These are phyloP conservation scores for Solanum hybrid DNA, from an alignment of 305 asterid species.

Conservation along the genomic window DNA sequence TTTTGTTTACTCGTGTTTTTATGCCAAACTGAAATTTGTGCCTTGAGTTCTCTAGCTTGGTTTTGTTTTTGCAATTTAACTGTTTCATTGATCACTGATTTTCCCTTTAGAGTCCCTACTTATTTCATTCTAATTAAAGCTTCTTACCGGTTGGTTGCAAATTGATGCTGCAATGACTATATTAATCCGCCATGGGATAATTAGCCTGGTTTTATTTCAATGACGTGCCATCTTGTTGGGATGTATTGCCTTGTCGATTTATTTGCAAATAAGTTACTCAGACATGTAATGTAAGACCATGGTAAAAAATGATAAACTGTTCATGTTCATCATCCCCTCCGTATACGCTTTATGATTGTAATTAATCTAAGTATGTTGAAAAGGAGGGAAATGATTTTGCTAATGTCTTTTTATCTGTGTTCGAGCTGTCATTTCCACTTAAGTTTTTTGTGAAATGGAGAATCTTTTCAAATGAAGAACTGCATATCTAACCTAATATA, in stretches of 20 bases:
- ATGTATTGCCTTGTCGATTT: background rate
- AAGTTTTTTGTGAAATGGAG: background rate
- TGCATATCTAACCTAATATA: background rate
- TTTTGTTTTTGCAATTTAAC: background rate
- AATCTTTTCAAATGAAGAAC: background rate
- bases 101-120: background rate
- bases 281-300: background rate
- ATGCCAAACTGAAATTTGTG: background rate
- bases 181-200: background rate
- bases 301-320: background rate
- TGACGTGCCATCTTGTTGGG: background rate
- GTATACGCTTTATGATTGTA: background rate
- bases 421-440: background rate
- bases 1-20: background rate
- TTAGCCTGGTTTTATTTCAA: background rate
- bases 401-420: background rate
- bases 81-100: background rate
- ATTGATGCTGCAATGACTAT: background rate
- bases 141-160: background rate
- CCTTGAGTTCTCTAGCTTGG: background rate
- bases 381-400: background rate
- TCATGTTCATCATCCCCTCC: background rate
- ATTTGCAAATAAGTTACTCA: background rate
- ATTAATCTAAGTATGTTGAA: background rate
- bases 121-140: background rate